Conservation (phyloP, 495 filamentous ascomycete species). For the Saxophila tyrrhenica region DNA sequence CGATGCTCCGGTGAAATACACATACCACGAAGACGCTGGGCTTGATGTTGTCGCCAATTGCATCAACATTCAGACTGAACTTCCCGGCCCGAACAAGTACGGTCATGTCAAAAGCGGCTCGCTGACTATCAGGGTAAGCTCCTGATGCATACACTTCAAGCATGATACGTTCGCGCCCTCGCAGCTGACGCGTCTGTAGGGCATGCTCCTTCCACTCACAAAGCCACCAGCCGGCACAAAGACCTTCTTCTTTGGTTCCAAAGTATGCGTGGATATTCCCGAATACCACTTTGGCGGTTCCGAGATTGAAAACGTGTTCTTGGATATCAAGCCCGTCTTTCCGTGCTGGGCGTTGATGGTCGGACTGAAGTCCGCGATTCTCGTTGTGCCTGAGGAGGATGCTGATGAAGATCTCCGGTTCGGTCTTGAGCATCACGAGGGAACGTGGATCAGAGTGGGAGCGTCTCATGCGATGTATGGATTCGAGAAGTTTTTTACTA, state of each 20-base stretch:
- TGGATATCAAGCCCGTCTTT: background rate
- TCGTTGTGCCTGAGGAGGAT: background rate
- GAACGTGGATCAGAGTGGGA: background rate
- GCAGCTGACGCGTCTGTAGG: background rate
- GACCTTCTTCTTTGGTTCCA: background rate
- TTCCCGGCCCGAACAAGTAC: background rate
- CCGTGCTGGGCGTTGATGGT: background rate
- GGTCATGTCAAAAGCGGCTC: background rate
- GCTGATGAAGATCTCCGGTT: background rate
- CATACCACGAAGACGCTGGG: background rate
- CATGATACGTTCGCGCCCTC: background rate
- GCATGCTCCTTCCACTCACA: background rate
- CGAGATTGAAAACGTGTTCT: background rate
- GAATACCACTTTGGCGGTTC: background rate
- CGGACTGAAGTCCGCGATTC: background rate
- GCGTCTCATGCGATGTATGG: background rate
- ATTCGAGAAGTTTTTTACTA: background rate
- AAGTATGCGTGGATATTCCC: background rate
- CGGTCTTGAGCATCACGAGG: background rate
- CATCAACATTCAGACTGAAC: background rate
- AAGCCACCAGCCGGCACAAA: background rate
- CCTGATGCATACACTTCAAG: background rate
- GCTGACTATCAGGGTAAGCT: background rate
- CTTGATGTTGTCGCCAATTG: background rate
- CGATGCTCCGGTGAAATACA: background rate